phyloP scores from a whole-genome alignment of 768 basidiomycete genomes.

The Phaeolepiota aurea region DNA sequence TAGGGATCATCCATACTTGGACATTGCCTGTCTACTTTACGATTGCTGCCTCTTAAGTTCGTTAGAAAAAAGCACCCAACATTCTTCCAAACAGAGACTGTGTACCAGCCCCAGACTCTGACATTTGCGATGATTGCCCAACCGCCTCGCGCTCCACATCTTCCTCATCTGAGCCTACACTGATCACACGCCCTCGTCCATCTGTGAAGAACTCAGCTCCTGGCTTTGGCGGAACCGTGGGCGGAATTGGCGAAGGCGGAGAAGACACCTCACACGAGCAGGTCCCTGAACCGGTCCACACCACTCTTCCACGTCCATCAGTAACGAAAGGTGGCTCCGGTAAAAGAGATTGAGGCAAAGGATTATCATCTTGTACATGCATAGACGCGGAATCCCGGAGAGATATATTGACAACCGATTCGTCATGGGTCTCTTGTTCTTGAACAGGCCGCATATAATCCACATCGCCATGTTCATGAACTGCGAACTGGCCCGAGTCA shows the following conservation, averaged over 20 bases:
- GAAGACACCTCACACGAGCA: background rate
- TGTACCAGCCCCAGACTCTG: conserved; percentile 3
- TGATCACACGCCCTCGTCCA: conserved; percentile 2
- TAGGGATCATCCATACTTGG: too few species aligned
- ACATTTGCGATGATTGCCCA: background rate
- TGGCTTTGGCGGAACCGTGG: background rate
- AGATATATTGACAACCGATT: too few species aligned
- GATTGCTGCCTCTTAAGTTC: too few species aligned
- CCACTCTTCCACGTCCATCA: conserved; percentile 56
- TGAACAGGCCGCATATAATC: too few species aligned
- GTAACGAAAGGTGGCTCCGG: conserved; percentile 49
- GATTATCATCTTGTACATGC: too few species aligned
- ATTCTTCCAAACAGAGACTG: conserved; percentile 18
- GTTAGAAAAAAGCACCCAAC: conserved; percentile 12
- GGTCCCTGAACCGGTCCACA: conserved; percentile 25
- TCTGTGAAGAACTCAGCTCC: conserved; percentile 1
- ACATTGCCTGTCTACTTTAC: background rate
- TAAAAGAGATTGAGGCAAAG: too few species aligned
- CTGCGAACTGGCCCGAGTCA: too few species aligned
- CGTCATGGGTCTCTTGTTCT: too few species aligned
- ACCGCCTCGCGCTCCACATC: conserved; percentile 1
- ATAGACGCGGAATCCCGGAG: too few species aligned
- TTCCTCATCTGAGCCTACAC: background rate
- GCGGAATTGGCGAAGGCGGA: too few species aligned
- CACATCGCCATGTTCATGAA: too few species aligned